Conservation (phyloP, 495 filamentous ascomycete species). For the Umbilicaria muhlenbergii region DNA sequence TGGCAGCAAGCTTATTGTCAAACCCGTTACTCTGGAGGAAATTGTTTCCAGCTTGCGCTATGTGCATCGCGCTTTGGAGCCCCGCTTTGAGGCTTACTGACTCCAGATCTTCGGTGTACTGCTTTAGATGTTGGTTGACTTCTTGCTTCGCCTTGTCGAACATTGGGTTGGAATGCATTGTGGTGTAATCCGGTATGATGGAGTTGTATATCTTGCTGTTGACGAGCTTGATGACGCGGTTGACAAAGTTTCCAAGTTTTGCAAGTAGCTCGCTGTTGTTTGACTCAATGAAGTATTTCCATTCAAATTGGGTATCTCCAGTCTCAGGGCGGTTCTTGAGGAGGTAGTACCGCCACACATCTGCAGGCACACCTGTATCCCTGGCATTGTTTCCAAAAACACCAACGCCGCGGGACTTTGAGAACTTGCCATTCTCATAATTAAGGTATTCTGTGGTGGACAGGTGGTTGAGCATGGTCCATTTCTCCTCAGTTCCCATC, state of each 20-base stretch:
- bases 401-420: slow-evolving; percentile 75
- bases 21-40: slow-evolving; percentile 69
- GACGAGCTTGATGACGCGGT: slow-evolving; percentile 83
- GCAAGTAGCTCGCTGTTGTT: slow-evolving; percentile 88
- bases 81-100: slow-evolving; percentile 61
- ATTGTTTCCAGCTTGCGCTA: slow-evolving; percentile 60
- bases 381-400: slow-evolving; percentile 84
- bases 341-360: slow-evolving; percentile 91
- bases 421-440: slow-evolving; percentile 94
- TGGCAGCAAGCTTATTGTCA: slow-evolving; percentile 63
- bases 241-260: slow-evolving; percentile 88
- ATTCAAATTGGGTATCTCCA: slow-evolving; percentile 78
- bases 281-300: slow-evolving; percentile 64
- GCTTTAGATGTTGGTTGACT: slow-evolving; percentile 43
- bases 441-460: slow-evolving; percentile 92
- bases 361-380: slow-evolving; percentile 71
- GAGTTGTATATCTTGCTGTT: slow-evolving; percentile 55
- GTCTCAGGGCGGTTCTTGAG: slow-evolving; percentile 79
- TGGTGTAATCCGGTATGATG: slow-evolving; percentile 50
- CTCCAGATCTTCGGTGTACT: slow-evolving; percentile 61
- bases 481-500: slow-evolving; percentile 67
- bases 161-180: slow-evolving; percentile 23
- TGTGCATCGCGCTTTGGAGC: slow-evolving; percentile 51
- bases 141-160: slow-evolving; percentile 43
- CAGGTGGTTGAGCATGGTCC: slow-evolving; percentile 83